These are phyloP conservation scores for Ophiocordyceps unilateralis DNA, from an alignment of 2,329 filamentous ascomycete species.

Conservation along the genomic window DNA sequence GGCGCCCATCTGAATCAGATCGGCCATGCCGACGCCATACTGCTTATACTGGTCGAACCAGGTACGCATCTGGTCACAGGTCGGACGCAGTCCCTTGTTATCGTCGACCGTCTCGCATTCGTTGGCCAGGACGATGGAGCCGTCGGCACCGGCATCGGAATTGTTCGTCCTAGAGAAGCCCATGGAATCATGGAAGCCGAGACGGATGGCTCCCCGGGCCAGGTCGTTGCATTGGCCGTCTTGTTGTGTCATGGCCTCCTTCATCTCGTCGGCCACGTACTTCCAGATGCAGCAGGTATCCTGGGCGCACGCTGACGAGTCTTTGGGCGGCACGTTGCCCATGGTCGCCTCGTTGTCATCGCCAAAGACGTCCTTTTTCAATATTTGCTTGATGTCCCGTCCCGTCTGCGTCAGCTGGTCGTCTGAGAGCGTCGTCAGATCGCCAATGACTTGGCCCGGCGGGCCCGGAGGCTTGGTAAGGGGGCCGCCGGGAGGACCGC, in stretches of 20 bases:
- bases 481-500: too few species aligned
- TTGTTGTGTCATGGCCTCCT: conserved; percentile 12
- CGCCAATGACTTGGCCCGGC: too few species aligned
- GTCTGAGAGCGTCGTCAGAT: too few species aligned
- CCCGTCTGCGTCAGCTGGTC: too few species aligned
- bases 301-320: conserved; percentile 1
- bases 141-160: conserved; percentile 28
- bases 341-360: too few species aligned
- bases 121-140: conserved; percentile 19
- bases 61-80: conserved; percentile 17
- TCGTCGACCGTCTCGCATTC: conserved; percentile 18
- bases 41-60: conserved; percentile 22
- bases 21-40: conserved; percentile 27
- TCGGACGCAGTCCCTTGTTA: conserved; percentile 27
- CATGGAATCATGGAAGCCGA: conserved; percentile 24
- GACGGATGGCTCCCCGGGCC: conserved; percentile 22
- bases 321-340: too few species aligned
- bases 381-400: too few species aligned
- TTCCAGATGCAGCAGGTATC: conserved; percentile 25
- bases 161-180: neutral
- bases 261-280: conserved; percentile 19
- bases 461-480: too few species aligned
- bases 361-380: too few species aligned
- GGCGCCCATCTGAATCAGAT: conserved; percentile 33
- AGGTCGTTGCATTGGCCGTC: conserved; percentile 20